Conservation (phyloP, 2,329 filamentous ascomycete genomes). For the Talaromyces sp. region DNA sequence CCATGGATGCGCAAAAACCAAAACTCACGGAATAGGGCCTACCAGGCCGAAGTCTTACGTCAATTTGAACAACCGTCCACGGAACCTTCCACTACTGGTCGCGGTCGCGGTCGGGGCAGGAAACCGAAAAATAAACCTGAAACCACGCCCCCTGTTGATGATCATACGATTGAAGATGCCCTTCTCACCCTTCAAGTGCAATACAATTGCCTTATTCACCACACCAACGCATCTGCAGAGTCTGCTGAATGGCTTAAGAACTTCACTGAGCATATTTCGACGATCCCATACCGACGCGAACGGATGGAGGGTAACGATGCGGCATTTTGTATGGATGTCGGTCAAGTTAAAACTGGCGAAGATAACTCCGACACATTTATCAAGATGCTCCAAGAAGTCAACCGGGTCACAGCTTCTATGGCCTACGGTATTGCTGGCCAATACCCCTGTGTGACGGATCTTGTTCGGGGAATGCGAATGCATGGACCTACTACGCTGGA, state of each 20-base stretch:
- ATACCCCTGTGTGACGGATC: conserved; percentile 60
- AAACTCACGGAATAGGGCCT: conserved; percentile 68
- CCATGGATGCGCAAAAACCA: conserved; percentile 70
- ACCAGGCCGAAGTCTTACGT: conserved; percentile 64
- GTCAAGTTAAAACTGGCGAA: conserved; percentile 73
- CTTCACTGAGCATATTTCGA: conserved; percentile 79
- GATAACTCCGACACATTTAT: conserved; percentile 68
- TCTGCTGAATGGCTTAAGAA: conserved; percentile 72
- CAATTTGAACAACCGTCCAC: conserved; percentile 39
- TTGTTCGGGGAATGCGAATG: conserved; percentile 62
- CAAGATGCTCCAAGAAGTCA: conserved; percentile 75
- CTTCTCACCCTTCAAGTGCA: conserved; percentile 70
- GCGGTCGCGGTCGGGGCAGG: conserved; percentile 27
- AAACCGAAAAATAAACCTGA: conserved; percentile 45
- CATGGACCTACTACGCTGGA: conserved; percentile 66
- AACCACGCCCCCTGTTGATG: conserved; percentile 59
- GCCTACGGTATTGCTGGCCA: conserved; percentile 68
- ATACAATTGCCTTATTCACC: conserved; percentile 69
- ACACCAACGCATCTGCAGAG: conserved; percentile 63
- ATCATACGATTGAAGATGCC: conserved; percentile 71
- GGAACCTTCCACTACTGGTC: conserved; percentile 21
- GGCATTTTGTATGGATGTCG: conserved; percentile 76
- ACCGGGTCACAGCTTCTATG: conserved; percentile 70
- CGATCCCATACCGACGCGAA: conserved; percentile 67
- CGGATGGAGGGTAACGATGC: conserved; percentile 52